Evolutionary conservation across 1,139 yeast genomes (phyloP), one percentile per base, ranked within the genome.

Genomic region (Blastobotrys apis): DNA sequence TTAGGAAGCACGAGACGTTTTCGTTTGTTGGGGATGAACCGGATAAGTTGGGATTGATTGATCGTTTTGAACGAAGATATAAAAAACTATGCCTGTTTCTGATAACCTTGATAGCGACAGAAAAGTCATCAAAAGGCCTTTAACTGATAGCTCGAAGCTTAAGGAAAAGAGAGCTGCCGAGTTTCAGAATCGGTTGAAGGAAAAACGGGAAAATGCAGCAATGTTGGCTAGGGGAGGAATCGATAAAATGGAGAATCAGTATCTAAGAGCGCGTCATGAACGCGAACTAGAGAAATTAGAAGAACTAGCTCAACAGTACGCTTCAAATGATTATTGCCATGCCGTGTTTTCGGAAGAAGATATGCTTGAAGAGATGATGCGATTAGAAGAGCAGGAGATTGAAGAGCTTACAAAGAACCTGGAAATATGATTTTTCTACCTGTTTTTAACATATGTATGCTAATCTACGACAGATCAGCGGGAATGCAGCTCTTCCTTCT

Each of bases 181-280:
- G 21, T 40, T 39, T 32, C 41, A 43, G 37, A 41, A 47, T 22
- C 44, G 44, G n/a, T 33, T 53, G n/a, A 34, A 40, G 21, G 26
- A 37, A 16, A 41, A 46, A 16, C 45, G 57, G 6, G 47, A 49
- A 12, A 39, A 31, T 16, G 35, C 44, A 3, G 53, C 54, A 15
- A 23, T 49, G 29, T 36, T 38, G 5, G 50, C 51, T 6, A 46
- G 56, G 13, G 57, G 57, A 6, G 57, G 57, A 9, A 20, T 43
- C 15, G 49, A 45, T 10, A 25, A 33, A 10, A 53, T 53, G 53
- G 44, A 38, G 13, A 48, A 44, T 16, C 46, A 51, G 13, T 47
- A 46, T 37, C 34, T 50, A n/a, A 35, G 30, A 20, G 41, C 47
- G 1, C 39, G 45, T 2, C 50, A 61, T 6, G 54, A 55, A 12